Base-by-base conservation (phyloP, 805 yeast species). In the Nakazawaea pomicola region DNA sequence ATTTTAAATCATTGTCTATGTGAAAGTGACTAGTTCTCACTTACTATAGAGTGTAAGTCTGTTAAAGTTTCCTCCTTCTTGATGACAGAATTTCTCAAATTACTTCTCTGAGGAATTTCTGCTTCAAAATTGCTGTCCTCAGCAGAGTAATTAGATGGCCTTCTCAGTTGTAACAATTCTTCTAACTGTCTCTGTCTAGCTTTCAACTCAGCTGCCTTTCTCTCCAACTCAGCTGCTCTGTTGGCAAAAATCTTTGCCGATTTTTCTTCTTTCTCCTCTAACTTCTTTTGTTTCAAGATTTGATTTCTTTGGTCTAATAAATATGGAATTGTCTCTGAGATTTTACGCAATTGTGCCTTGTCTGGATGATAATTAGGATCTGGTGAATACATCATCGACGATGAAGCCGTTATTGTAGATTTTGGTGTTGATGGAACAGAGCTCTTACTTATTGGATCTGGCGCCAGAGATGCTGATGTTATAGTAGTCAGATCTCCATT, bases 281-380 rank as follows among this genome's bases (percentile, higher is more conserved):
- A 64, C 61, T 81, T 84, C 44, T 80, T 86, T 54, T 85, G 90
- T 58, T 85, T 80, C 39, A 83, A 81, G 49, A 78, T 62, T 43
- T 84, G 73, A 43, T 83, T 73, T 59, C 85, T 91, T 58, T 84
- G 91, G 56, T 86, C 74, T 47, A 85, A 64, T 25, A 83, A 82
- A 51, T 85, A 85, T n/a, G 95, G 95, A 18, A 85, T 86, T 1
- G 93, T 85, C 55, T 83, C 91, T 32, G 89, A 80, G 42, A 85
- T 78, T 54, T 80, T 84, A 55, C 95, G 70, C 49, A 85, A 64
- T 60, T 83, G 85, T 49, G 70, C 70, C 48, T 86, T 74, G 38
- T 73, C 73, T 31, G 56, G 53, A 38, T 24, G 43, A 18, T 51
- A 46, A 25, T 40, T 39, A 11, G 49, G 42, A 19, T 28, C 41